Percentiles rank a stretch among this genome's conserved stretches.
Conservation (phyloP, 371 early-diverging fungal genomes). For the Mortierella sp. region DNA sequence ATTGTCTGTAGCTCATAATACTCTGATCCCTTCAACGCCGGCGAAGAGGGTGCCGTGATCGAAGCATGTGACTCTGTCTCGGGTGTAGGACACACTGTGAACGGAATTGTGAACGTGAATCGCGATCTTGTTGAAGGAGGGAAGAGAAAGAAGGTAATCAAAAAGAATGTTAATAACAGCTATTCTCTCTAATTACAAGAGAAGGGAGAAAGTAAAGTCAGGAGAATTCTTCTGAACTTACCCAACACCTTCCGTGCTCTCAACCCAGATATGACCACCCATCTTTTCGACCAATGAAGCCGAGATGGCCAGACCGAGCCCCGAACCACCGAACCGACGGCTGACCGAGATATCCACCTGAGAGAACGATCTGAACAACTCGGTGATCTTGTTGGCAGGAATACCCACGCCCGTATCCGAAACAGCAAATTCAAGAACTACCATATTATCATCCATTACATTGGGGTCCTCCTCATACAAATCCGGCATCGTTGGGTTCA, state of each 20-base stretch:
- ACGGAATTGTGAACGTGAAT: constrained; percentile 66
- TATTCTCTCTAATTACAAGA: not conserved
- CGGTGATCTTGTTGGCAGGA: constrained; percentile 66
- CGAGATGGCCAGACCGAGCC: constrained; percentile 67
- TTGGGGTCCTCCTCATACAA: constrained; percentile 10
- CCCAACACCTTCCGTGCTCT: constrained; percentile 62
- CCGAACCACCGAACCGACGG: constrained; percentile 66
- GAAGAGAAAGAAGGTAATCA: constrained; percentile 55
- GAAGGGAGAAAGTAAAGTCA: not conserved
- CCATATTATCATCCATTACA: constrained; percentile 52
- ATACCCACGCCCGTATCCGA: constrained; percentile 71
- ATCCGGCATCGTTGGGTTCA: constrained; percentile 54
- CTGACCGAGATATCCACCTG: constrained; percentile 71
- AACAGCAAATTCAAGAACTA: constrained; percentile 65
- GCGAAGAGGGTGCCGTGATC: constrained; percentile 39
- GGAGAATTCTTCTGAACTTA: too few relatives aligned
- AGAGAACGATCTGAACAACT: constrained; percentile 67
- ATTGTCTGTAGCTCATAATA: too few relatives aligned
- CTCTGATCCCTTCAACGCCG: constrained; percentile 4
- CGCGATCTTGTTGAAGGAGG: constrained; percentile 54
- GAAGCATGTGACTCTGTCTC: constrained; percentile 38
- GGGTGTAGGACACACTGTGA: constrained; percentile 52
- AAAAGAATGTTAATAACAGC: constrained; percentile 38
- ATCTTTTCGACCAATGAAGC: constrained; percentile 67
- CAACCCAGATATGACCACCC: constrained; percentile 72